These are phyloP conservation scores for Globisporangium ultimum DNA, from an alignment of 352 stramenopile genomes.

Conservation along the genomic window DNA sequence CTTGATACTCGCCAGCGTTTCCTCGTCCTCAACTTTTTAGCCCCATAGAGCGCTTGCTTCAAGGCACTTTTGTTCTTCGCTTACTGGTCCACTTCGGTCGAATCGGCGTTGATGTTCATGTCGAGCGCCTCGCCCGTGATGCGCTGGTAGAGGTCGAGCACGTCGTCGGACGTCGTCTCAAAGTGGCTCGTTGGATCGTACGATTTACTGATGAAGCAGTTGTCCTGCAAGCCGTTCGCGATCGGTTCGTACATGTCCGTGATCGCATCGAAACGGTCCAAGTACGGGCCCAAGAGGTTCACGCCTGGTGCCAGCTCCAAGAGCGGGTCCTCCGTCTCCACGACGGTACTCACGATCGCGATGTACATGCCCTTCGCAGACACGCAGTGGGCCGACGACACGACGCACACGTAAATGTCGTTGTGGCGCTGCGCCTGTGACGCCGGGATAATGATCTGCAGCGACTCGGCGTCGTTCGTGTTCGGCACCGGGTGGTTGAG, in stretches of 20 bases:
- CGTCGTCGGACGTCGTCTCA: constrained; percentile 96
- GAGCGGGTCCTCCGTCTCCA: constrained; percentile 95
- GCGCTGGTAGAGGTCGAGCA: constrained; percentile 97
- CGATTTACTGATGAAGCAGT: constrained; percentile 97
- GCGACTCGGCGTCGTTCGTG: constrained; percentile 95
- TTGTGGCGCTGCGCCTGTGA: constrained; percentile 93
- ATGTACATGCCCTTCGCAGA: constrained; percentile 97
- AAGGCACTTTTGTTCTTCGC: not conserved
- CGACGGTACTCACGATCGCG: constrained; percentile 97
- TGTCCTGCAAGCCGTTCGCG: constrained; percentile 88
- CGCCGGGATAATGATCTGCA: constrained; percentile 99
- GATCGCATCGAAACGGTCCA: constrained; percentile 97
- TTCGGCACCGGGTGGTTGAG: constrained; percentile 98
- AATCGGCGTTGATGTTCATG: constrained; percentile 97
- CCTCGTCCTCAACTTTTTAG: not conserved
- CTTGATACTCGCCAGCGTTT: not conserved
- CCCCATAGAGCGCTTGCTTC: not conserved
- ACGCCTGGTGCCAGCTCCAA: constrained; percentile 94
- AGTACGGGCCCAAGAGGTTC: constrained; percentile 94
- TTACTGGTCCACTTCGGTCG: constrained; percentile 94
- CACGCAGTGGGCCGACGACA: constrained; percentile 94
- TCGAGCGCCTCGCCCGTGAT: constrained; percentile 97
- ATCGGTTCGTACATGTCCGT: constrained; percentile 94
- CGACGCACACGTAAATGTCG: constrained; percentile 98
- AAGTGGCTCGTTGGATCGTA: constrained; percentile 95